Conservation (phyloP, 2,329 filamentous ascomycete genomes). For the Botrytis porri region DNA sequence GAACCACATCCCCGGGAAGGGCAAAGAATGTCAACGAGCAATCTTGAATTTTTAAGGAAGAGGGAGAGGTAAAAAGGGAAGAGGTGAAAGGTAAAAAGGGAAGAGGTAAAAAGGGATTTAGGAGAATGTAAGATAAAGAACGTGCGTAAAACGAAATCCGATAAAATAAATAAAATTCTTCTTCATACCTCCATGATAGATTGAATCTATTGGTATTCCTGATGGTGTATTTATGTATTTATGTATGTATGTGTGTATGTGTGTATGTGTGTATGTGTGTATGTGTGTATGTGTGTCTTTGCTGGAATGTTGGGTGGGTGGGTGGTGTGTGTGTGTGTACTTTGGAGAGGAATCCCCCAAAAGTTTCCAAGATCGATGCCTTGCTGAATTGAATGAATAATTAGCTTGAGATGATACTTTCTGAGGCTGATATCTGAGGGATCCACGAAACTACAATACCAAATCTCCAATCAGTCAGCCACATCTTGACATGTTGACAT, state of each 20-base stretch:
- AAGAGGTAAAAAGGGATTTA: not conserved
- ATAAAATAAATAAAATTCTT: not conserved
- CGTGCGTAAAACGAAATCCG: not conserved
- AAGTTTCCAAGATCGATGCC: not conserved
- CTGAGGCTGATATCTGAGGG: not conserved
- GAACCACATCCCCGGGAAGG: not conserved
- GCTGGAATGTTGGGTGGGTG: not conserved
- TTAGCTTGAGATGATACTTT: not conserved
- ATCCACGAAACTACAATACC: not conserved
- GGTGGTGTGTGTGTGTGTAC: too few species aligned
- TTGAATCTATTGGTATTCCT: not conserved
- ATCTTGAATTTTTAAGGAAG: not conserved
- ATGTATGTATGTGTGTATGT: too few species aligned
- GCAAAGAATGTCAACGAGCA: not conserved
- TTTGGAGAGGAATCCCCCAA: not conserved
- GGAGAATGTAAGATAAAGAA: not conserved
- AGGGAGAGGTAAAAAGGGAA: not conserved
- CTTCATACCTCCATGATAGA: conserved; percentile 28
- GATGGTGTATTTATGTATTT: not conserved
- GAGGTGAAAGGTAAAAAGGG: not conserved
- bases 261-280: not conserved
- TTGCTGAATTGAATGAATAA: not conserved
- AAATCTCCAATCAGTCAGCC: not conserved
- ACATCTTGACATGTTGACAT: not conserved
- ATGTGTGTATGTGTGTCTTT: not conserved